Percentiles rank a stretch among this genome's conserved stretches.
Evolutionary conservation across 2,329 filamentous ascomycete genomes (phyloP).

Genomic region (Xylariales sp.): DNA sequence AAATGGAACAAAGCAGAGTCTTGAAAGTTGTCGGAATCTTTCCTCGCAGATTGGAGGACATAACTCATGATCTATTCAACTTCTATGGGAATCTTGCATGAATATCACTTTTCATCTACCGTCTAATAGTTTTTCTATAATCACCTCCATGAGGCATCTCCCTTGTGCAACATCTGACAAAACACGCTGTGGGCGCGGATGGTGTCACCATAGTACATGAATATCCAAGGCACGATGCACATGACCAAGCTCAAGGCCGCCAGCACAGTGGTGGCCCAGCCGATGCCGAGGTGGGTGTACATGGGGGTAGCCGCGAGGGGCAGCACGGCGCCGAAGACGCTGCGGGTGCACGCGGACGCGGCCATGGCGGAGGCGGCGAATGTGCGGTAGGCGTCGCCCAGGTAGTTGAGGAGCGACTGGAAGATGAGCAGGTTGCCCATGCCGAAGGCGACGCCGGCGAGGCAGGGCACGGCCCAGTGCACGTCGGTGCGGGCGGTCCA

Average conservation of each 20-base stretch:
- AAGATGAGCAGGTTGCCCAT: constrained; percentile 25
- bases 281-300: constrained; percentile 41
- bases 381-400: constrained; percentile 47
- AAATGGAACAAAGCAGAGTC: too few relatives aligned
- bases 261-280: constrained; percentile 33
- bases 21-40: too few relatives aligned
- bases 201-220: constrained; percentile 9
- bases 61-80: too few relatives aligned
- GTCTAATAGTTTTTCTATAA: too few relatives aligned
- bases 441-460: constrained; percentile 11
- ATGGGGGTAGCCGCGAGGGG: constrained; percentile 44
- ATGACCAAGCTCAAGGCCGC: constrained; percentile 20
- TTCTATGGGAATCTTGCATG: too few relatives aligned
- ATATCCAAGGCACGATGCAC: constrained; percentile 19
- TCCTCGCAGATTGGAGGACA: too few relatives aligned
- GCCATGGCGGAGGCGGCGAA: constrained; percentile 53
- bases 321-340: constrained; percentile 51
- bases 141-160: too few relatives aligned
- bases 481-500: constrained; percentile 10
- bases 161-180: constrained; percentile 3
- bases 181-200: constrained; percentile 2
- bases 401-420: constrained; percentile 42
- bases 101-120: too few relatives aligned
- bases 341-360: constrained; percentile 53
- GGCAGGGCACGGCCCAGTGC: constrained; percentile 9